Evolutionary conservation across 169 alveolate genomes (phyloP).

Genomic region (Plasmodium vivax): DNA sequence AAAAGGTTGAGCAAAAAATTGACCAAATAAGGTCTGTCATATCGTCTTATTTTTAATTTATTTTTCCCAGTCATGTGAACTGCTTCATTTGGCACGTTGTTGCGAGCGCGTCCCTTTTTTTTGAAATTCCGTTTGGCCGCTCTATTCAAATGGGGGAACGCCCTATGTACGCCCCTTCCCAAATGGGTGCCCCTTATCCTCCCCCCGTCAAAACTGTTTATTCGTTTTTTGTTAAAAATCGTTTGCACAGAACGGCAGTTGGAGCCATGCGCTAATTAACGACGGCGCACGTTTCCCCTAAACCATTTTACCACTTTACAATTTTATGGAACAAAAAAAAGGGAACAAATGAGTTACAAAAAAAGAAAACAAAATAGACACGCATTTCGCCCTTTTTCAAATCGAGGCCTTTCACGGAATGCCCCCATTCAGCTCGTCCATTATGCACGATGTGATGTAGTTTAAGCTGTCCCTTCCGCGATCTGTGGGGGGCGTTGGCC

Average conservation of each 20-base stretch:
- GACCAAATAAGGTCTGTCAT: slow-evolving; percentile 5
- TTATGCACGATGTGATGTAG: slow-evolving; percentile 41
- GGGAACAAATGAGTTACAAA: background rate
- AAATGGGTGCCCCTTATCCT: background rate
- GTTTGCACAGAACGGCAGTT: background rate
- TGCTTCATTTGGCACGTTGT: background rate
- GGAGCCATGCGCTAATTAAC: background rate
- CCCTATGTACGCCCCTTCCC: background rate
- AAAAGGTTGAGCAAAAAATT: slow-evolving; percentile 2
- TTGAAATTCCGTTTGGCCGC: background rate
- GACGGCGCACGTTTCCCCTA: background rate
- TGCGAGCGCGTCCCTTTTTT: background rate
- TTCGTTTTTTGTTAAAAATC: background rate
- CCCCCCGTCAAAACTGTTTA: background rate
- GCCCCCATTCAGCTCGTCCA: slow-evolving; percentile 14
- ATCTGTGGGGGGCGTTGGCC: background rate
- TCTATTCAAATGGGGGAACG: background rate
- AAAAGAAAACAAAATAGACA: slow-evolving; percentile 3
- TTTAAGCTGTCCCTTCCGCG: slow-evolving; percentile 10
- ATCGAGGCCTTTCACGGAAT: background rate
- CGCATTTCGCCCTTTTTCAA: background rate
- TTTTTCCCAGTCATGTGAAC: background rate
- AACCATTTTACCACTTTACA: background rate
- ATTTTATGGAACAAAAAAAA: background rate
- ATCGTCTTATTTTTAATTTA: slow-evolving; percentile 33